phyloP scores from a whole-genome alignment of 768 basidiomycete species.

The Tubosaeta sp. region DNA sequence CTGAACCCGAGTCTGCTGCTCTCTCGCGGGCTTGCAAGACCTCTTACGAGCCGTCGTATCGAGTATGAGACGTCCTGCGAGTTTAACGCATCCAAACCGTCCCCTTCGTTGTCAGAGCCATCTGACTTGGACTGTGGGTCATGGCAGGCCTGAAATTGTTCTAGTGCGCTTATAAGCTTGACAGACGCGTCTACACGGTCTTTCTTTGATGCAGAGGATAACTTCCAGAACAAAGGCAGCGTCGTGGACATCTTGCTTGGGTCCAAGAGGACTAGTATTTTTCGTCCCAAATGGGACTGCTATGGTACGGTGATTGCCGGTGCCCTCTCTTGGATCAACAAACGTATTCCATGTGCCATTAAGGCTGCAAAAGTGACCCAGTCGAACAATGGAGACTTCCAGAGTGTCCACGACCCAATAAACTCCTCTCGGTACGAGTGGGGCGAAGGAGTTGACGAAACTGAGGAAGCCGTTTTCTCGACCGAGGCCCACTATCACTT shows the following conservation, averaged over 20 bases:
- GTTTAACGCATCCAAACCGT: slow-evolving; percentile 63
- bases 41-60: slow-evolving; percentile 79
- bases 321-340: no score
- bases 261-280: background rate
- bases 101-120: slow-evolving; percentile 38
- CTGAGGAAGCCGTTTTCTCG: no score
- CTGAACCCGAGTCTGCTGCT: slow-evolving; percentile 94
- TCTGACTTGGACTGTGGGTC: slow-evolving; percentile 43
- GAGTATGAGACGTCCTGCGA: slow-evolving; percentile 93
- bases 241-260: slow-evolving; percentile 66
- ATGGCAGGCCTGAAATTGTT: slow-evolving; percentile 78
- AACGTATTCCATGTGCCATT: no score
- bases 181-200: slow-evolving; percentile 83
- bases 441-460: no score
- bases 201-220: slow-evolving; percentile 76
- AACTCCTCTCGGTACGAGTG: no score
- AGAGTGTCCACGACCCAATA: background rate
- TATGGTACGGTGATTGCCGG: slow-evolving; percentile 20
- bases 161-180: slow-evolving; percentile 74
- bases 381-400: no score
- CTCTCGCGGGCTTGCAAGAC: slow-evolving; percentile 88
- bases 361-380: no score
- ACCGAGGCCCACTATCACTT: no score
- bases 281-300: slow-evolving; percentile 16
- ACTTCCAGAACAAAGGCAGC: slow-evolving; percentile 89